Evolutionary conservation across 148 eudicot genomes (phyloP).

Genomic region (Cornus florida): DNA sequence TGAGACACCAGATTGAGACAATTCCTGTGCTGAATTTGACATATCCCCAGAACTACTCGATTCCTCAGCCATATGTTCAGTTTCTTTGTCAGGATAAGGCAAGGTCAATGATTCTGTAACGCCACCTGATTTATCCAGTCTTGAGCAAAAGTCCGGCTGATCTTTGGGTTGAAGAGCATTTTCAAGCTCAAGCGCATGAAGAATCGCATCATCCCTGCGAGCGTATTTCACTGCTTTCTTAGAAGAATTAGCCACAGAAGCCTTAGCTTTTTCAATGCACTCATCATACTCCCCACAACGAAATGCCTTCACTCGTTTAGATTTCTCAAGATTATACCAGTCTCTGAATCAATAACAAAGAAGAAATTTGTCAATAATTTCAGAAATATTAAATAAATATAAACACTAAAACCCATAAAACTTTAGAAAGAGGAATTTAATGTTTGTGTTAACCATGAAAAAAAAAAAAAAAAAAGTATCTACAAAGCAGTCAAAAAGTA

Average conservation of each 20-base stretch:
- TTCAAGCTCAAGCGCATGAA: constrained; percentile 87
- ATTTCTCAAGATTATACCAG: constrained; percentile 75
- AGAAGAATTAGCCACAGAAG: constrained; percentile 39
- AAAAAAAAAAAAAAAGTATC: neutral
- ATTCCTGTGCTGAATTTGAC: constrained; percentile 44
- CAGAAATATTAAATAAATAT: neutral
- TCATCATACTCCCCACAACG: constrained; percentile 77
- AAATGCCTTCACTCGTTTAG: constrained; percentile 70
- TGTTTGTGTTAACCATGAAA: neutral
- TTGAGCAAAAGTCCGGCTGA: constrained; percentile 14
- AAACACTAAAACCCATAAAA: neutral
- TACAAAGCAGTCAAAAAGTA: neutral
- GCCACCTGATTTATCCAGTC: constrained; percentile 15
- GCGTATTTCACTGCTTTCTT: constrained; percentile 65
- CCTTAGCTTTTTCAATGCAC: constrained; percentile 73
- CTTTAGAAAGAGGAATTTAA: neutral
- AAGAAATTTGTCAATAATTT: constrained; percentile 1
- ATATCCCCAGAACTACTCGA: constrained; percentile 36
- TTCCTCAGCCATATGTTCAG: constrained; percentile 35
- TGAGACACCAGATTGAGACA: constrained; percentile 64
- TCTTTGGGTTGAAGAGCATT: constrained; percentile 38
- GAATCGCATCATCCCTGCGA: constrained; percentile 78
- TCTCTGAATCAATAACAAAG: constrained; percentile 46
- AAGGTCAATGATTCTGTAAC: constrained; percentile 28
- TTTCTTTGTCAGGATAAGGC: constrained; percentile 31